Evolutionary conservation across 805 yeast genomes (phyloP).

Genomic region (Nakazawaea holstii): DNA sequence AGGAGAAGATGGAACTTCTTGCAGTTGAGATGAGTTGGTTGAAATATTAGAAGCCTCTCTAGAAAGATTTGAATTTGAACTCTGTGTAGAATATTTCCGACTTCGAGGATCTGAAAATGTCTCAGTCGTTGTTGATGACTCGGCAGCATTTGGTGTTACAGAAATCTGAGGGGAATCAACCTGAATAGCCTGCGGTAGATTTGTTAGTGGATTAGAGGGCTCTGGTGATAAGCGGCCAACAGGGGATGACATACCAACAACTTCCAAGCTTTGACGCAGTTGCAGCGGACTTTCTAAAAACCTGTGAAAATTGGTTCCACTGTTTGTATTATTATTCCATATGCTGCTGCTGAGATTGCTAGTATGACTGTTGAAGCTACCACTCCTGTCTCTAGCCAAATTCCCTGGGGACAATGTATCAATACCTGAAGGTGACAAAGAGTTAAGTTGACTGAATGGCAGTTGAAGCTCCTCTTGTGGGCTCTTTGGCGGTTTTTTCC

Average conservation of each 20-base stretch:
- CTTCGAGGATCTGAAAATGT: background rate
- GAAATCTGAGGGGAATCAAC: background rate
- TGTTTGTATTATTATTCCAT: slow-evolving; percentile 21
- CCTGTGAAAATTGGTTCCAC: slow-evolving; percentile 7
- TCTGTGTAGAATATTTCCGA: slow-evolving; percentile 3
- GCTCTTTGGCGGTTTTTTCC: slow-evolving; percentile 5
- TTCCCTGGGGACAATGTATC: background rate
- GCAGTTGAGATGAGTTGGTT: background rate
- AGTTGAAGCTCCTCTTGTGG: slow-evolving; percentile 2
- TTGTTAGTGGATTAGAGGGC: background rate
- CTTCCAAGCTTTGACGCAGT: background rate
- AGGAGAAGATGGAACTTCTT: slow-evolving; percentile 5
- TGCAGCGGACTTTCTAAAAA: slow-evolving; percentile 1
- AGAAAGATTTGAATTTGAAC: slow-evolving; percentile 3
- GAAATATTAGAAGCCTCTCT: slow-evolving; percentile 3
- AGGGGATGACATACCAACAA: background rate
- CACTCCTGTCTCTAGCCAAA: slow-evolving; percentile 22
- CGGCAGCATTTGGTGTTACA: background rate
- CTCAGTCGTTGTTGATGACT: background rate
- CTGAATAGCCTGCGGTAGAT: background rate
- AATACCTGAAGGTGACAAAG: background rate
- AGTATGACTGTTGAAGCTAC: slow-evolving; percentile 19
- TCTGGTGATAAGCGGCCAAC: background rate
- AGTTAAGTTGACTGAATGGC: slow-evolving; percentile 1
- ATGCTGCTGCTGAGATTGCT: slow-evolving; percentile 24